Conservation (phyloP, 192 early-diverging fungal genomes). For the Dissophora globulifera region DNA sequence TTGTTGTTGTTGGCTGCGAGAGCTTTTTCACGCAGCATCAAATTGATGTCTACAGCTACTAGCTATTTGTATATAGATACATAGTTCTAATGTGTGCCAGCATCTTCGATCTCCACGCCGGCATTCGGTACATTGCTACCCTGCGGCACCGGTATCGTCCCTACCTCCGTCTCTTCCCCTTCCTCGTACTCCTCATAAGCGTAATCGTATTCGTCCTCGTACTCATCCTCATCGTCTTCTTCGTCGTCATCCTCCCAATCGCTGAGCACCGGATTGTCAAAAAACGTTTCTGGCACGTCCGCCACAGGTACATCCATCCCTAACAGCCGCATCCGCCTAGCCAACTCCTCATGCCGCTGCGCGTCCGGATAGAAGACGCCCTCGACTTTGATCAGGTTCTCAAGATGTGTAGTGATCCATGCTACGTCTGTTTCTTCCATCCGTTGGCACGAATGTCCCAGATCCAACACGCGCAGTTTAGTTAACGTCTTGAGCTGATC, state of each 20-base stretch:
- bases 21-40: too few relatives aligned
- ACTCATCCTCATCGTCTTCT: constrained; percentile 6
- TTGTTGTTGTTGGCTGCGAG: too few relatives aligned
- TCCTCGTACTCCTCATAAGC: constrained; percentile 1
- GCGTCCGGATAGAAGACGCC: constrained; percentile 7
- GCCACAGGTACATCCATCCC: constrained; percentile 8
- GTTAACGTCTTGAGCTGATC: constrained; percentile 7
- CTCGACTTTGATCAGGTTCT: constrained; percentile 5
- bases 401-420: constrained; percentile 19
- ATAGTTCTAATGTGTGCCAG: too few relatives aligned
- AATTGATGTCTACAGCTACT: too few relatives aligned
- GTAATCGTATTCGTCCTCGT: constrained; percentile 7
- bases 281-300: not conserved
- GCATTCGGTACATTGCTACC: too few relatives aligned
- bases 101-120: too few relatives aligned
- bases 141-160: too few relatives aligned
- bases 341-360: constrained; percentile 1
- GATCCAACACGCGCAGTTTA: constrained; percentile 7
- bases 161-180: too few relatives aligned
- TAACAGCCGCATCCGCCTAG: not conserved
- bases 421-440: constrained; percentile 10
- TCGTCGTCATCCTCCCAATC: constrained; percentile 9
- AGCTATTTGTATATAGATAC: too few relatives aligned
- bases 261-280: not conserved
- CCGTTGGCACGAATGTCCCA: not conserved